These are phyloP conservation scores for Apiotrichum siamense DNA, from an alignment of 1,284 basidiomycete species.

Conservation along the genomic window DNA sequence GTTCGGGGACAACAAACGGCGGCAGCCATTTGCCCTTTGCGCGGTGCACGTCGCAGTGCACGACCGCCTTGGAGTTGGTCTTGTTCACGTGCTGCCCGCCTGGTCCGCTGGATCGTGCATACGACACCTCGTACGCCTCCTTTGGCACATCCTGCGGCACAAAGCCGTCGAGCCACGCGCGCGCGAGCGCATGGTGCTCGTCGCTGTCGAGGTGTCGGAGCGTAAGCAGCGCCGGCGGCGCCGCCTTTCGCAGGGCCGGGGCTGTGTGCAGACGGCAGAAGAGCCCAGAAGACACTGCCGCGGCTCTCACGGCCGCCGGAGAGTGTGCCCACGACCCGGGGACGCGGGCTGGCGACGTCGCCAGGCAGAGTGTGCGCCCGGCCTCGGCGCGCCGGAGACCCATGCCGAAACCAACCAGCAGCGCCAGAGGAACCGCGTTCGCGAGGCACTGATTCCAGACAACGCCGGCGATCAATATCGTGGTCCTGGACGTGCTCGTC, in stretches of 20 bases:
- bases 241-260: background rate
- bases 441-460: no score
- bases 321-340: no score
- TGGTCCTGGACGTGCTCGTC: no score
- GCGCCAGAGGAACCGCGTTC: no score
- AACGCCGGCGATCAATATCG: no score
- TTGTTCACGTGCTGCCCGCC: constrained; percentile 49
- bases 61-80: constrained; percentile 44
- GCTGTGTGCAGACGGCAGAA: no score
- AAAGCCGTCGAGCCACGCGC: constrained; percentile 36
- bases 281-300: no score
- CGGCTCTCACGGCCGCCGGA: no score
- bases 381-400: no score
- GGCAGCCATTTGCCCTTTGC: constrained; percentile 39
- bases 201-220: constrained; percentile 14
- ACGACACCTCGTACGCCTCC: constrained; percentile 29
- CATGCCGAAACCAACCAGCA: no score
- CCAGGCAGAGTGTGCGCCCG: no score
- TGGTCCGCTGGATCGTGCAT: constrained; percentile 41
- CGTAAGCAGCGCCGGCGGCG: constrained; percentile 12
- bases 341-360: no score
- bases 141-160: constrained; percentile 37
- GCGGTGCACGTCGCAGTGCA: constrained; percentile 27
- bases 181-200: constrained; percentile 25
- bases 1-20: constrained; percentile 29